These are phyloP conservation scores for Dothidotthia symphoricarpi DNA, from an alignment of 2,329 filamentous ascomycete species.

Conservation along the genomic window DNA sequence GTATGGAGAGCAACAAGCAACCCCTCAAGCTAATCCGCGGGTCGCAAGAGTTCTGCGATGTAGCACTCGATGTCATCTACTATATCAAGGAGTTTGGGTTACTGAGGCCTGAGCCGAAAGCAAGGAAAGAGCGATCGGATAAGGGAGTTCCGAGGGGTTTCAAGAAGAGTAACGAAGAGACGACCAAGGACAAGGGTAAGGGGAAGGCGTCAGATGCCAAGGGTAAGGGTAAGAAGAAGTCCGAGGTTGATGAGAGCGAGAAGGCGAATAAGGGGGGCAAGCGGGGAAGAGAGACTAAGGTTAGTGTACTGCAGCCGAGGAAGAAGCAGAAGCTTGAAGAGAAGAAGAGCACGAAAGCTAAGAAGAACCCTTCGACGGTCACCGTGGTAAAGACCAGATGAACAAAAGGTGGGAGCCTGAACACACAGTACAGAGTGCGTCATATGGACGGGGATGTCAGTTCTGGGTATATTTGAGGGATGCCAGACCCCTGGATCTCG, in stretches of 20 bases:
- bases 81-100: conserved; percentile 32
- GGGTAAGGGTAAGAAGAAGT: not conserved
- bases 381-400: conserved; percentile 3
- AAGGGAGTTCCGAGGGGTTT: conserved; percentile 20
- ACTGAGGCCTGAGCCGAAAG: conserved; percentile 3
- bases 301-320: conserved; percentile 12
- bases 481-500: no score
- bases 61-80: conserved; percentile 31
- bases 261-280: conserved; percentile 1
- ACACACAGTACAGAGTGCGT: no score
- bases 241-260: not conserved
- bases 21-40: conserved; percentile 23
- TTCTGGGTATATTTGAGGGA: no score
- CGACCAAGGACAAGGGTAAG: conserved; percentile 1
- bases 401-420: no score
- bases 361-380: conserved; percentile 6
- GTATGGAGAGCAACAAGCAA: conserved; percentile 15
- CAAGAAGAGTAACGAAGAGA: conserved; percentile 2
- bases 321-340: conserved; percentile 22
- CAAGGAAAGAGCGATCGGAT: conserved; percentile 12
- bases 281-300: conserved; percentile 1
- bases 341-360: conserved; percentile 3
- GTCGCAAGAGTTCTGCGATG: conserved; percentile 35
- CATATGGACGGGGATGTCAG: no score
- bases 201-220: conserved; percentile 4